Conservation (phyloP, 768 basidiomycete species). For the Xerocomus potaroensis region DNA sequence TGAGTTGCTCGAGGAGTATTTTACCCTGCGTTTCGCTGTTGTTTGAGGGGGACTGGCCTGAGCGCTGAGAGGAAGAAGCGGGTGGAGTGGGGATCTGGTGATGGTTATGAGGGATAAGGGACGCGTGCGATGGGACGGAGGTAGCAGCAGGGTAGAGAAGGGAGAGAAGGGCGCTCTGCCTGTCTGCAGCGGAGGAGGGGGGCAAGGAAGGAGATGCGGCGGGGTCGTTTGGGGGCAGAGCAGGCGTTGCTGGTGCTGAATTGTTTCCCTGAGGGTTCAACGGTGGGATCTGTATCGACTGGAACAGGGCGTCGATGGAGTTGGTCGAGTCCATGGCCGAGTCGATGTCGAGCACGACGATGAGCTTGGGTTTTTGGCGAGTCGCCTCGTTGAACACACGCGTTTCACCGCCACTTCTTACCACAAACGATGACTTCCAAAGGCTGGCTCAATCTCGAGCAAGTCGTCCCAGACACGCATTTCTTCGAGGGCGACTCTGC, state of each 20-base stretch:
- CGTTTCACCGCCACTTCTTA: constrained; percentile 9
- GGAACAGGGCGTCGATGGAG: constrained; percentile 69
- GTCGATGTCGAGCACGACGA: neutral
- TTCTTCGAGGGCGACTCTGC: constrained; percentile 90
- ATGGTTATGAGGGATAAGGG: constrained; percentile 13
- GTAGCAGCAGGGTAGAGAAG: constrained; percentile 54
- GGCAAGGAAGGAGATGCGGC: constrained; percentile 33
- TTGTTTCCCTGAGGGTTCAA: constrained; percentile 28
- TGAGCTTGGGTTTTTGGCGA: neutral
- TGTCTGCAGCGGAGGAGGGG: constrained; percentile 47
- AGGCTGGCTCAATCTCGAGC: constrained; percentile 86
- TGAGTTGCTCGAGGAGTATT: constrained; percentile 72
- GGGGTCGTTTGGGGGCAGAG: constrained; percentile 34
- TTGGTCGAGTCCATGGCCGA: neutral
- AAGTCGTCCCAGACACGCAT: constrained; percentile 69
- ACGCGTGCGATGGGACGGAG: constrained; percentile 26
- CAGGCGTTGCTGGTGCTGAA: constrained; percentile 44
- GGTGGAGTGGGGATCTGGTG: constrained; percentile 70
- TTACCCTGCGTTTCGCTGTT: constrained; percentile 65
- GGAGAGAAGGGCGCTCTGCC: constrained; percentile 72
- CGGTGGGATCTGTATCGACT: constrained; percentile 17
- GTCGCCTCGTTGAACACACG: constrained; percentile 30
- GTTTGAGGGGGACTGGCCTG: constrained; percentile 52
- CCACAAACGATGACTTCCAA: constrained; percentile 43
- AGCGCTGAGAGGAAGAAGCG: constrained; percentile 49